phyloP scores from a whole-genome alignment of 768 basidiomycete genomes.

The Pisolithus tinctorius region DNA sequence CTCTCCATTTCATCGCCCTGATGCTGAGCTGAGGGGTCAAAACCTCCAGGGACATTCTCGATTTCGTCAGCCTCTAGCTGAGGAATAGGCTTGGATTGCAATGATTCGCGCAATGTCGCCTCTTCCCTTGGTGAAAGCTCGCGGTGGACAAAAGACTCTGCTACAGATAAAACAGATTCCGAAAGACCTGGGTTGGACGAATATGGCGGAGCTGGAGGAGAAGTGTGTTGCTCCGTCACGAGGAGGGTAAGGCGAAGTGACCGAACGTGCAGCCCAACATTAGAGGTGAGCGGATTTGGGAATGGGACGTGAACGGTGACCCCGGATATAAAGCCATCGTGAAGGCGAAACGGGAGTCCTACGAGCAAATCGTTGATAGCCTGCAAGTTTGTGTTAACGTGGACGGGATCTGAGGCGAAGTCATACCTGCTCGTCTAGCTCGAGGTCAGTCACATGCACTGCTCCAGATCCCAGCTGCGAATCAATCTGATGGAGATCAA shows the following conservation, averaged over 20 bases:
- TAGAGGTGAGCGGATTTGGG: constrained; percentile 76
- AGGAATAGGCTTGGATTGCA: constrained; percentile 40
- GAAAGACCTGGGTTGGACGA: constrained; percentile 42
- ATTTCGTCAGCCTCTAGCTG: constrained; percentile 28
- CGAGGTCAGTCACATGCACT: constrained; percentile 79
- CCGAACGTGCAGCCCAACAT: constrained; percentile 61
- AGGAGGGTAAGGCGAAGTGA: constrained; percentile 66
- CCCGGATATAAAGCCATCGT: constrained; percentile 66
- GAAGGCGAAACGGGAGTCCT: constrained; percentile 59
- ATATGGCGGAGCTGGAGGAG: constrained; percentile 7
- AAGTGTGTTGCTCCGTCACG: constrained; percentile 14
- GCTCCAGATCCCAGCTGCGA: constrained; percentile 90
- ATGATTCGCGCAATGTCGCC: constrained; percentile 59
- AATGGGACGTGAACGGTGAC: constrained; percentile 78
- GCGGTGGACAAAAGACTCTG: constrained; percentile 81
- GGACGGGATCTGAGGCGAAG: constrained; percentile 1
- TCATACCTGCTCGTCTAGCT: constrained; percentile 70
- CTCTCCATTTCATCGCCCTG: constrained; percentile 18
- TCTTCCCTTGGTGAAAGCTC: constrained; percentile 72
- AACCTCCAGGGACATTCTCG: constrained; percentile 57
- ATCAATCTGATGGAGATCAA: constrained; percentile 82
- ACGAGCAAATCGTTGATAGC: constrained; percentile 70
- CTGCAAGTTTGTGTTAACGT: constrained; percentile 33
- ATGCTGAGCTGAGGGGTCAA: constrained; percentile 44
- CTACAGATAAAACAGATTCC: constrained; percentile 76